Evolutionary conservation across 2,329 filamentous ascomycete genomes (phyloP), one percentile per base, ranked within the genome.

Genomic region (Ambrosiella beaveri): DNA sequence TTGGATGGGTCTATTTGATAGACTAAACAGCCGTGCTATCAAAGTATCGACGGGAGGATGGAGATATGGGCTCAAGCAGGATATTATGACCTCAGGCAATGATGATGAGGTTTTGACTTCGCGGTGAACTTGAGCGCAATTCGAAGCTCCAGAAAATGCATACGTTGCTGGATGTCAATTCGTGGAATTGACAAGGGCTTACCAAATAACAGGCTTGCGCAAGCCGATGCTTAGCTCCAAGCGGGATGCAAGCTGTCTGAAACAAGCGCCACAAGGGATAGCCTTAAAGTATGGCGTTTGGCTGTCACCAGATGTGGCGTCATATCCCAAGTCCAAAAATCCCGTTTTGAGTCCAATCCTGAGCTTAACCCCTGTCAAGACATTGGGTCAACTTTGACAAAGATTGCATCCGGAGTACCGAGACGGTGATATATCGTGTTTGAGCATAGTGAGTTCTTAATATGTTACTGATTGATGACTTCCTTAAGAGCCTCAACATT

Each of bases 101-200:
- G 39, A 54, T 59, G 57, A 61, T 57, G 45, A 61, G 56, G 53
- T 56, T 57, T 56, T 47, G 53, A 56, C 52, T 58, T 37, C n/a
- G 19, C 13, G 13, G 35, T 39, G 12, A 41, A 54, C 39, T 38
- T 15, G 35, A 56, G 47, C 59, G 59, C 59, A 56, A 47, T 50
- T n/a, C 41, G 37, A 40, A 56, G 52, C 59, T 58, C 45, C 45
- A 45, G 59, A 61, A 61, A 61, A 58, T 57, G 58, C 59, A 64
- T 64, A 64, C 63, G 68, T 70, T 68, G 67, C 68, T 65, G 63
- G 61, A 66, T 67, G 44, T 44, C 15, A 11, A 50, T 55, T 37
- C 51, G 27, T 35, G 7, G 44, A 56, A 56, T 49, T 47, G 54
- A 44, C 52, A 54, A 17, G 45, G 45, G 54, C 19, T 35, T 44